Percentiles rank a stretch among this genome's conserved stretches.
Evolutionary conservation across 345 rosid species (phyloP).

Genomic region (Kernera saxatilis): DNA sequence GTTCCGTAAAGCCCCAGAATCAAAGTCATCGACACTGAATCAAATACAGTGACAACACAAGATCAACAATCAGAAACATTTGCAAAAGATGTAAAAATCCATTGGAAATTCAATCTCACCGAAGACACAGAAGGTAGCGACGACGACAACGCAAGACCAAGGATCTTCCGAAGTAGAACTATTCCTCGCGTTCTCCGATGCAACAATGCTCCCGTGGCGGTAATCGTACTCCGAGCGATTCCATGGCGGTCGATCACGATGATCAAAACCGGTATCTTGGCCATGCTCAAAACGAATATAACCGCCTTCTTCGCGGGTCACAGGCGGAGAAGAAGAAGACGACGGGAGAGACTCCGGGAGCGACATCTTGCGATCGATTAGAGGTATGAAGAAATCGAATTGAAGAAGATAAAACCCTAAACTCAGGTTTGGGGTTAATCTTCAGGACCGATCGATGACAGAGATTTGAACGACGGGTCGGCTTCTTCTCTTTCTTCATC

Average conservation of each 20-base stretch:
- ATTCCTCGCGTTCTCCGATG: slow-evolving; percentile 24
- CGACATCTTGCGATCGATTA: slow-evolving; percentile 33
- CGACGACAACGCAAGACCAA: slow-evolving; percentile 84
- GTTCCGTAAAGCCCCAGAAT: slow-evolving; percentile 86
- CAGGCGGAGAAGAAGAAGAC: slow-evolving; percentile 34
- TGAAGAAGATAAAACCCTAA: slow-evolving; percentile 28
- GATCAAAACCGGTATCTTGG: slow-evolving; percentile 29
- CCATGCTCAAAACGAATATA: slow-evolving; percentile 31
- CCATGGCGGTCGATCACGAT: slow-evolving; percentile 31
- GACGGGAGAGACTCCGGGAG: slow-evolving; percentile 43
- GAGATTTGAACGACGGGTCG: slow-evolving; percentile 31
- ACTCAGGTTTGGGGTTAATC: slow-evolving; percentile 12
- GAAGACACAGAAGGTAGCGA: slow-evolving; percentile 83
- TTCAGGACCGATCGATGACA: slow-evolving; percentile 1
- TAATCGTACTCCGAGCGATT: slow-evolving; percentile 44
- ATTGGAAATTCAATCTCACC: slow-evolving; percentile 37
- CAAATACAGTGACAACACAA: not conserved
- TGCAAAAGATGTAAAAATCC: not conserved
- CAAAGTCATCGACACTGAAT: slow-evolving; percentile 79
- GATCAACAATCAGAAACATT: not conserved
- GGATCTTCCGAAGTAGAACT: slow-evolving; percentile 52
- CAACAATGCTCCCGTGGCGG: slow-evolving; percentile 41
- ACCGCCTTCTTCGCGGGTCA: slow-evolving; percentile 44
- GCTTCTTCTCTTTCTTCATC: slow-evolving; percentile 32
- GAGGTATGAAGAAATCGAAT: not conserved